phyloP scores from a whole-genome alignment of 2,329 filamentous ascomycete species.

The Byssochlamys sp. region DNA sequence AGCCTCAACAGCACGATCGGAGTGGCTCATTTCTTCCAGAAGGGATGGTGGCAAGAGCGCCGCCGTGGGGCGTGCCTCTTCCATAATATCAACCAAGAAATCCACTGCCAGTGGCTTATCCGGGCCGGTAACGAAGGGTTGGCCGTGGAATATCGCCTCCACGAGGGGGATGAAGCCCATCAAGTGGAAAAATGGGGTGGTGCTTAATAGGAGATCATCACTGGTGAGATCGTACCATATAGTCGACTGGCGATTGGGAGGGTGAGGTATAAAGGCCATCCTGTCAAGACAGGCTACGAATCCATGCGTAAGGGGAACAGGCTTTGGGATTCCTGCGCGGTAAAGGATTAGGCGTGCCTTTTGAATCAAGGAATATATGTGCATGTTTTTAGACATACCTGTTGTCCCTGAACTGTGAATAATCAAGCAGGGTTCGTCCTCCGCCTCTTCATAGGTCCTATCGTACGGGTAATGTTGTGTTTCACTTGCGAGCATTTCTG shows the following conservation, averaged over 20 bases:
- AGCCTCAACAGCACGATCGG: slow-evolving; percentile 9
- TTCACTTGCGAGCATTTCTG: slow-evolving; percentile 7
- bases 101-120: slow-evolving; percentile 18
- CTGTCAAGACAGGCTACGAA: slow-evolving; percentile 12
- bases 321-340: slow-evolving; percentile 20
- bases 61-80: slow-evolving; percentile 9
- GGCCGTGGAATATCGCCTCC: slow-evolving; percentile 11
- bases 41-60: slow-evolving; percentile 16
- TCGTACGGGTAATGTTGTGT: slow-evolving; percentile 11
- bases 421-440: slow-evolving; percentile 15
- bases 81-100: slow-evolving; percentile 12
- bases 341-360: slow-evolving; percentile 21
- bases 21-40: slow-evolving; percentile 17
- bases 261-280: slow-evolving; percentile 4
- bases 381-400: slow-evolving; percentile 13
- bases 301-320: slow-evolving; percentile 19
- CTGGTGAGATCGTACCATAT: slow-evolving; percentile 5
- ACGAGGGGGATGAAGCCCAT: slow-evolving; percentile 15
- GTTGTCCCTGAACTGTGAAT: slow-evolving; percentile 32
- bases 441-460: slow-evolving; percentile 12
- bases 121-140: slow-evolving; percentile 13
- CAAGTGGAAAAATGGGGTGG: slow-evolving; percentile 19
- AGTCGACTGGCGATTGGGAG: slow-evolving; percentile 8
- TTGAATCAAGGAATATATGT: not conserved
- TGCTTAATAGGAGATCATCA: slow-evolving; percentile 9